A percentile compares a stretch with the other conserved stretches of the same genome.
phyloP scores from a whole-genome alignment of 139 green algal genomes.

The Chlorella vulgaris region DNA sequence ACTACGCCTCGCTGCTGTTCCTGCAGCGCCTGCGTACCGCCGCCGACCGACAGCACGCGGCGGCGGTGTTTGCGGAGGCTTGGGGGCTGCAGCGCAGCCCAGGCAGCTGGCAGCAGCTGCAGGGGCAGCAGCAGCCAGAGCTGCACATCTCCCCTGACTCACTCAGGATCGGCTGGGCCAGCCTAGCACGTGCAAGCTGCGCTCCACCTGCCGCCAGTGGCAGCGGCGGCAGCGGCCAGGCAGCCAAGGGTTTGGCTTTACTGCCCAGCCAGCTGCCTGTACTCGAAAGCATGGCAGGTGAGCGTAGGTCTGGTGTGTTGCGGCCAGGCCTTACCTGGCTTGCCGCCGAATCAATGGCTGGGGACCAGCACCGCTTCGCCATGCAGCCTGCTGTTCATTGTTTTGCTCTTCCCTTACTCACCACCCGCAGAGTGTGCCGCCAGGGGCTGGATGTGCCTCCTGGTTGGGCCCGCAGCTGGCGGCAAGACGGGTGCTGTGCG shows the following conservation, averaged over 20 bases:
- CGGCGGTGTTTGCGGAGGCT: slow-evolving; percentile 47
- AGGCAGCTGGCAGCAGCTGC: too few species aligned
- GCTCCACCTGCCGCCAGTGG: not conserved
- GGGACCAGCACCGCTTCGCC: too few species aligned
- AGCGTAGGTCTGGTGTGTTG: not conserved
- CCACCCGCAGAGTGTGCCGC: slow-evolving; percentile 29
- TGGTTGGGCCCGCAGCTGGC: slow-evolving; percentile 60
- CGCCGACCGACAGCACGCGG: slow-evolving; percentile 64
- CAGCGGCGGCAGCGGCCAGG: slow-evolving; percentile 22
- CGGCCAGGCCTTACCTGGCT: not conserved
- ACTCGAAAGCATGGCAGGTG: slow-evolving; percentile 71
- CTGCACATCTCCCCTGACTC: slow-evolving; percentile 34
- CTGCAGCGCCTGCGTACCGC: slow-evolving; percentile 78
- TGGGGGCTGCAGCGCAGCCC: slow-evolving; percentile 5
- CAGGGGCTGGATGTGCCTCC: slow-evolving; percentile 77
- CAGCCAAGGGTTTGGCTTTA: too few species aligned
- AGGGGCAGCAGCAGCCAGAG: not conserved
- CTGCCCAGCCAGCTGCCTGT: slow-evolving; percentile 64
- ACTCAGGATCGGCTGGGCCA: slow-evolving; percentile 40
- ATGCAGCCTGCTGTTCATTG: too few species aligned
- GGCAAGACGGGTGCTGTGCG: slow-evolving; percentile 56
- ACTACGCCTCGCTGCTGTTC: slow-evolving; percentile 82
- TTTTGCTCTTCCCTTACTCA: slow-evolving; percentile 22
- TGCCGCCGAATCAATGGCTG: too few species aligned
- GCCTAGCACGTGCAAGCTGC: slow-evolving; percentile 9